Evolutionary conservation across 306 rosid genomes (phyloP).

Genomic region (Cucurbita maxima): DNA sequence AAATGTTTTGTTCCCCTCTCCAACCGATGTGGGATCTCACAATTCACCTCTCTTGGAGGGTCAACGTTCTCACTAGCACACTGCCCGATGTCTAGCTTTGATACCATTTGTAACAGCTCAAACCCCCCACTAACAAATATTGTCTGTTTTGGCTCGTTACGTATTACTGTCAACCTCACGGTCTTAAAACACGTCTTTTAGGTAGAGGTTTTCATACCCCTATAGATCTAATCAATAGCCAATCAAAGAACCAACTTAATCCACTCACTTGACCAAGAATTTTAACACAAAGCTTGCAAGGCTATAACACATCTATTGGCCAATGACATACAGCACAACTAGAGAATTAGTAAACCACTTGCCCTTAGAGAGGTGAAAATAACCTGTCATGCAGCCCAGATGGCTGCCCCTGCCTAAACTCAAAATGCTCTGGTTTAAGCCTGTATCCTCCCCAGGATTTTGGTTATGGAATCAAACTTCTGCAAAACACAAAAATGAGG

Average conservation of each 20-base stretch:
- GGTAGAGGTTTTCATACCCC: too few species aligned
- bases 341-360: slow-evolving; percentile 20
- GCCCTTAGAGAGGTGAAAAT: slow-evolving; percentile 45
- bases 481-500: slow-evolving; percentile 23
- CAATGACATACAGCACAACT: slow-evolving; percentile 4
- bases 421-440: slow-evolving; percentile 65
- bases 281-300: neutral
- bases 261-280: neutral
- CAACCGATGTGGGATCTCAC: too few species aligned
- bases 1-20: too few species aligned
- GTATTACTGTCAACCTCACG: too few species aligned
- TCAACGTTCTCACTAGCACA: too few species aligned
- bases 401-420: slow-evolving; percentile 94
- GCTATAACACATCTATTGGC: neutral
- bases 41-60: too few species aligned
- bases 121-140: too few species aligned
- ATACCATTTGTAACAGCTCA: too few species aligned
- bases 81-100: too few species aligned
- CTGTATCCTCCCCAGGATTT: slow-evolving; percentile 93
- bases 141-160: too few species aligned
- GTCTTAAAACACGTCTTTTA: too few species aligned
- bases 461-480: slow-evolving; percentile 80
- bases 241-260: neutral
- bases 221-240: neutral
- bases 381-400: slow-evolving; percentile 99